A percentile compares a stretch with the other conserved stretches of the same genome.
phyloP scores from a whole-genome alignment of 352 stramenopile genomes.

The Globisporangium radiosum region DNA sequence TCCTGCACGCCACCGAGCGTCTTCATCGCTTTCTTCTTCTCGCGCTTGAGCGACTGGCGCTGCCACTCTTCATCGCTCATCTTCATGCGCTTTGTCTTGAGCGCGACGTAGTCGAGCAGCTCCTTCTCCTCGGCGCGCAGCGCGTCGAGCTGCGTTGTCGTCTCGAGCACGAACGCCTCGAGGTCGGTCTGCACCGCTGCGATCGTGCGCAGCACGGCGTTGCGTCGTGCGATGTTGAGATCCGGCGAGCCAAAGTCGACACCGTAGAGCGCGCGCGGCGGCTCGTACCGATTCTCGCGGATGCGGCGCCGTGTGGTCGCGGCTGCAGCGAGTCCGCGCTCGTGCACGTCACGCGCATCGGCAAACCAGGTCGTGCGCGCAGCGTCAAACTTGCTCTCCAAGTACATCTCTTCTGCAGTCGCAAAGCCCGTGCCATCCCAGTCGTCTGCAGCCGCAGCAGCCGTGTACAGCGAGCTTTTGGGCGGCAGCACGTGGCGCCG shows the following conservation, averaged over 20 bases:
- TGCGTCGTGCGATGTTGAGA: constrained; percentile 54
- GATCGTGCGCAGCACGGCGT: constrained; percentile 45
- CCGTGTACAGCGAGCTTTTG: constrained; percentile 7
- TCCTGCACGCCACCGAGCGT: constrained; percentile 50
- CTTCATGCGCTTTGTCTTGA: constrained; percentile 77
- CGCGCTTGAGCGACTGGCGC: constrained; percentile 71
- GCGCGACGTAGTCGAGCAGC: constrained; percentile 62
- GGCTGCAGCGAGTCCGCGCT: constrained; percentile 27
- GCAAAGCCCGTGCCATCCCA: constrained; percentile 13
- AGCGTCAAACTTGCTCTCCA: constrained; percentile 60
- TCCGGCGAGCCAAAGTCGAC: constrained; percentile 61
- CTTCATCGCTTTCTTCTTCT: constrained; percentile 74
- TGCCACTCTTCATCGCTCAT: constrained; percentile 76
- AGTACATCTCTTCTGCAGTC: constrained; percentile 42
- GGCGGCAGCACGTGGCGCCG: constrained; percentile 33
- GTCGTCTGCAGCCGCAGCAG: not conserved
- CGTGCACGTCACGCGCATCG: constrained; percentile 28
- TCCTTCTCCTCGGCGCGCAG: constrained; percentile 57
- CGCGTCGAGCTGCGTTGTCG: constrained; percentile 53
- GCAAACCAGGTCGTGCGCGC: constrained; percentile 40
- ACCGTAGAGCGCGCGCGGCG: constrained; percentile 35
- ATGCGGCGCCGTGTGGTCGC: constrained; percentile 19
- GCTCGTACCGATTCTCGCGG: constrained; percentile 34
- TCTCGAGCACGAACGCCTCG: constrained; percentile 51
- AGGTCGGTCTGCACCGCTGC: constrained; percentile 44